Evolutionary conservation across 106 monocot genomes (phyloP).

Genomic region (Narthecium ossifragum): DNA sequence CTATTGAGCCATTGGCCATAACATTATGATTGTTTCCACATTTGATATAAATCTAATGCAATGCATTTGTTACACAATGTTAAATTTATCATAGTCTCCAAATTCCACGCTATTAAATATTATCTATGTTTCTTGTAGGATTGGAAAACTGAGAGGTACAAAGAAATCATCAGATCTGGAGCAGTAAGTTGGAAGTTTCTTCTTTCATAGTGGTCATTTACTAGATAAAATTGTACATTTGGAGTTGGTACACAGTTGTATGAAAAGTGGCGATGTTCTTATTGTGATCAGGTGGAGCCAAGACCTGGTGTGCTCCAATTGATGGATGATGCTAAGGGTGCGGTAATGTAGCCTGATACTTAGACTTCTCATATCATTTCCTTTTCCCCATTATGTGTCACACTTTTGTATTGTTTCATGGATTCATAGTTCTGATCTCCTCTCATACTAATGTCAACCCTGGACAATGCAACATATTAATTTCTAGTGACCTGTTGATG

Average conservation of each 20-base stretch:
- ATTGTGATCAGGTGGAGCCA: constrained; percentile 58
- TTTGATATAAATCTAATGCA: too few species aligned
- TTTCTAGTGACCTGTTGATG: not conserved
- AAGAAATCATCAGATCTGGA: constrained; percentile 92
- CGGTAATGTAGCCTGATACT: constrained; percentile 54
- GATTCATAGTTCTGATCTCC: too few species aligned
- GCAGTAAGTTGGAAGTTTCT: constrained; percentile 39
- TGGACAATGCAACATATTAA: not conserved
- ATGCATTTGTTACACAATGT: not conserved
- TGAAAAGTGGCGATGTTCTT: not conserved
- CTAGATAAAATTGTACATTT: not conserved
- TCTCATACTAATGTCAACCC: too few species aligned
- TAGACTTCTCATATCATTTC: not conserved
- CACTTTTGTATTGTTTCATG: not conserved
- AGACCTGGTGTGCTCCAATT: constrained; percentile 86
- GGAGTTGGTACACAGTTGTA: not conserved
- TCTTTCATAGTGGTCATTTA: not conserved
- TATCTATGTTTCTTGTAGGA: constrained; percentile 50
- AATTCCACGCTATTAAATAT: too few species aligned
- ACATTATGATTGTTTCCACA: too few species aligned
- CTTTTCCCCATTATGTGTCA: not conserved
- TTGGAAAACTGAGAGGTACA: constrained; percentile 98
- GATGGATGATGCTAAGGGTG: constrained; percentile 94
- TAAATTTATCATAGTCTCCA: not conserved
- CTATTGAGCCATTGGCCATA: too few species aligned